Evolutionary conservation across 805 yeast genomes (phyloP).

Genomic region (Candida taoyuanica): DNA sequence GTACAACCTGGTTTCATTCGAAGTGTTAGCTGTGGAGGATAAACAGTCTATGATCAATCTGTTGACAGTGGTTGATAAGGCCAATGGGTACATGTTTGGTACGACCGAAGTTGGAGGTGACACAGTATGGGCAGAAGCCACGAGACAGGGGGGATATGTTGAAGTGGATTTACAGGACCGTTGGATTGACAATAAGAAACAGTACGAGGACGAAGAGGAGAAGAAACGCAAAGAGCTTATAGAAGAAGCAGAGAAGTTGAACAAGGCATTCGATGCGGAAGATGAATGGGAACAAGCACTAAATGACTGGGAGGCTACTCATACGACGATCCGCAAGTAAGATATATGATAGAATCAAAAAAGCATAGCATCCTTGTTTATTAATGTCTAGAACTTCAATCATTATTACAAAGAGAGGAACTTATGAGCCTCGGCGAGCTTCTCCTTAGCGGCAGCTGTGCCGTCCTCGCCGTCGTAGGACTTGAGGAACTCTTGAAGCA

Average conservation of each 20-base stretch:
- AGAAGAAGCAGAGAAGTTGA: slow-evolving; percentile 37
- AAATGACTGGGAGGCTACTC: slow-evolving; percentile 51
- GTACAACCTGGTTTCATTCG: slow-evolving; percentile 81
- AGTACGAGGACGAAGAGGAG: slow-evolving; percentile 62
- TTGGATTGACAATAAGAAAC: slow-evolving; percentile 84
- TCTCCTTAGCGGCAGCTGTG: slow-evolving; percentile 24
- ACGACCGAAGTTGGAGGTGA: slow-evolving; percentile 96
- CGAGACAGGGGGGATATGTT: slow-evolving; percentile 66
- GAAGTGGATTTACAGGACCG: slow-evolving; percentile 81
- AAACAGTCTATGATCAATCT: slow-evolving; percentile 86
- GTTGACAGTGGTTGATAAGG: slow-evolving; percentile 75
- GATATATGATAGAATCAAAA: background rate
- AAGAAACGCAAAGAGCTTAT: slow-evolving; percentile 39
- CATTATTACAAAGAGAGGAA: slow-evolving; percentile 12
- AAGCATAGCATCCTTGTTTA: background rate
- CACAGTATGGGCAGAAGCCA: slow-evolving; percentile 94
- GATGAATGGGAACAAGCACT: slow-evolving; percentile 69
- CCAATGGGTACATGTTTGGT: slow-evolving; percentile 92
- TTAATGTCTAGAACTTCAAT: background rate
- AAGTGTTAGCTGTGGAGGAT: slow-evolving; percentile 87
- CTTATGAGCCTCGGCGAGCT: slow-evolving; percentile 25
- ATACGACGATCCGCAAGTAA: slow-evolving; percentile 17
- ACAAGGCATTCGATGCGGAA: slow-evolving; percentile 48
- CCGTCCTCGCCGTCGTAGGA: slow-evolving; percentile 33
- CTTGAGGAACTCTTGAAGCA: slow-evolving; percentile 38